Percentiles rank a stretch among this genome's conserved stretches.
These are phyloP conservation scores for Rossbeevera mucosa DNA, from an alignment of 768 basidiomycete genomes.

Conservation along the genomic window DNA sequence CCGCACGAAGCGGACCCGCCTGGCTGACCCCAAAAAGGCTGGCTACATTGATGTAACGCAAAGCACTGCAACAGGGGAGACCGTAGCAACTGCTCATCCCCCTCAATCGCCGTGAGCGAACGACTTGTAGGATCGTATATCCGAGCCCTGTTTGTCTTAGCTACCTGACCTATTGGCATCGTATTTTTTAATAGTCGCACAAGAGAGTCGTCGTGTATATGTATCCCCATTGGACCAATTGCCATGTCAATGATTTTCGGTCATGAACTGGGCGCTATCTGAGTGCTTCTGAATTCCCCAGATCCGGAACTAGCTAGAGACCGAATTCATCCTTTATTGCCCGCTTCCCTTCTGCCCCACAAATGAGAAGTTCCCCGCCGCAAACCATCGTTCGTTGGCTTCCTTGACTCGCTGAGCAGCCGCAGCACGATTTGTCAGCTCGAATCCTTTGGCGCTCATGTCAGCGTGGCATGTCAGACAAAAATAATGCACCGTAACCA, in stretches of 20 bases:
- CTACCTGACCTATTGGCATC: conserved; percentile 9
- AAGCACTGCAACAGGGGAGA: conserved; percentile 48
- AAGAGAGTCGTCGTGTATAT: conserved; percentile 8
- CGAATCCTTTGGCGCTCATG: conserved; percentile 63
- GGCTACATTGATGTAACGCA: conserved; percentile 71
- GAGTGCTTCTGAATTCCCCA: neutral
- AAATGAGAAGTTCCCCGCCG: conserved; percentile 78
- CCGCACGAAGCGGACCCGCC: conserved; percentile 68
- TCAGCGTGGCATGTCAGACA: conserved; percentile 10
- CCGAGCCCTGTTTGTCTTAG: neutral
- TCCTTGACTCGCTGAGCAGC: conserved; percentile 86
- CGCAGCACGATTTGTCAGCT: conserved; percentile 88
- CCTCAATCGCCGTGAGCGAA: conserved; percentile 27
- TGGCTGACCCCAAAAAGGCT: conserved; percentile 48
- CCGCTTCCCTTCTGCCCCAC: conserved; percentile 51
- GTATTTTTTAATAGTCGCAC: conserved; percentile 16
- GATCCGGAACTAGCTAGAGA: neutral
- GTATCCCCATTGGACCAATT: conserved; percentile 8
- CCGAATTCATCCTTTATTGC: conserved; percentile 19
- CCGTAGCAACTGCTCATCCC: conserved; percentile 49
- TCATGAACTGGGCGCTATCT: neutral
- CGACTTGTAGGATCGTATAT: neutral
- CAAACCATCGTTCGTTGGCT: conserved; percentile 97
- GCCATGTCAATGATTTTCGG: neutral
- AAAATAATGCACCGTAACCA: conserved; percentile 12